Percentiles rank a stretch among this genome's conserved stretches.
Conservation (phyloP, 2,329 filamentous ascomycete genomes). For the Neonectria sp. region DNA sequence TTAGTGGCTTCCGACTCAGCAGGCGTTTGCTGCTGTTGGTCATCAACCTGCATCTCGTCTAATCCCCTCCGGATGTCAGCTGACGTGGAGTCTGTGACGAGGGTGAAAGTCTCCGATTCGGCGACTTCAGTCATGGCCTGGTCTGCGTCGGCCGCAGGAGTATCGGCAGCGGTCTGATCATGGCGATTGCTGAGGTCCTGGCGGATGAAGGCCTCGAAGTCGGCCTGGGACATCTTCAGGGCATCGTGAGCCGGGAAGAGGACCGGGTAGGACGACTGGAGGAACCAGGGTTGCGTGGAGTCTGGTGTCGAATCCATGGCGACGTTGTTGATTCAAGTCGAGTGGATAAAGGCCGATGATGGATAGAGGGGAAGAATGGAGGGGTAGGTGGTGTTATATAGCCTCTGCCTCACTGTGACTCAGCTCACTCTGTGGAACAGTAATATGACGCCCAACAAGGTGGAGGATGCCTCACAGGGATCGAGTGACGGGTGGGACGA, state of each 20-base stretch:
- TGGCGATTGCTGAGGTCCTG: slow-evolving; percentile 43
- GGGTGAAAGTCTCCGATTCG: slow-evolving; percentile 47
- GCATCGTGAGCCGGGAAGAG: slow-evolving; percentile 55
- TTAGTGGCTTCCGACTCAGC: slow-evolving; percentile 3
- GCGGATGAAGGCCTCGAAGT: slow-evolving; percentile 53
- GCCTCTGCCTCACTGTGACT: background rate
- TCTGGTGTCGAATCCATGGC: slow-evolving; percentile 41
- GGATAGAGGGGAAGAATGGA: background rate
- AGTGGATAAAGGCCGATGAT: background rate
- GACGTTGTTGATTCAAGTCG: slow-evolving; percentile 12
- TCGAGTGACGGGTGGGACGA: background rate
- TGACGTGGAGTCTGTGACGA: slow-evolving; percentile 46
- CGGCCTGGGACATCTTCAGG: slow-evolving; percentile 49
- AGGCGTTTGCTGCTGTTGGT: slow-evolving; percentile 3
- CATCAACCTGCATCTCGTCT: slow-evolving; percentile 31
- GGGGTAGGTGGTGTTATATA: slow-evolving; percentile 15
- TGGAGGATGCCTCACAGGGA: background rate
- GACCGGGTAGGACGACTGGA: slow-evolving; percentile 57
- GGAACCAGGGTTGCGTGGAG: slow-evolving; percentile 55
- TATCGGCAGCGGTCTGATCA: slow-evolving; percentile 14
- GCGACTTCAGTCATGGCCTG: slow-evolving; percentile 32
- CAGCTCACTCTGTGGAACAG: background rate
- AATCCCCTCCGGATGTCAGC: slow-evolving; percentile 42
- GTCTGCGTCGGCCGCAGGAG: slow-evolving; percentile 1
- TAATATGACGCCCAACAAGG: background rate